Percentiles rank a stretch among this genome's conserved stretches.
These are phyloP conservation scores for Penicillium oxalicum DNA, from an alignment of 2,329 filamentous ascomycete species.

Conservation along the genomic window DNA sequence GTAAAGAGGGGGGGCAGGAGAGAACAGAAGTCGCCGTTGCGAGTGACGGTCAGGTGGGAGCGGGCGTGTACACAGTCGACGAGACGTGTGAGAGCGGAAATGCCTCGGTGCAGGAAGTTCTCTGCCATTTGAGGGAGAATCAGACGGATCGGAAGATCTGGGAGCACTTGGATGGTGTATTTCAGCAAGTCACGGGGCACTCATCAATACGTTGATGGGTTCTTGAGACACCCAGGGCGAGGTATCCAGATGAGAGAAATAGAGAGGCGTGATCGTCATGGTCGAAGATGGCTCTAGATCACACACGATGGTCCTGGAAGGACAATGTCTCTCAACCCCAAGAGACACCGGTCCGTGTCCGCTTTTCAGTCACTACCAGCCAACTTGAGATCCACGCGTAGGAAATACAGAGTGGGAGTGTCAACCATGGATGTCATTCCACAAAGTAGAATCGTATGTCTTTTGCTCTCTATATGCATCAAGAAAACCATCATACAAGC, in stretches of 20 bases:
- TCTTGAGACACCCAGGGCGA: too few species aligned
- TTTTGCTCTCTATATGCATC: conserved; percentile 2
- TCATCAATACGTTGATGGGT: background rate
- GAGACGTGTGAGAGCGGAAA: background rate
- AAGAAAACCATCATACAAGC: background rate
- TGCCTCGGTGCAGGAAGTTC: background rate
- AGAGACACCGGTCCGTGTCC: too few species aligned
- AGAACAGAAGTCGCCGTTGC: background rate
- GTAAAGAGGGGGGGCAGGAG: too few species aligned
- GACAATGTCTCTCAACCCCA: too few species aligned
- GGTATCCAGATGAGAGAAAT: too few species aligned
- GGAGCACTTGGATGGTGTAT: conserved; percentile 1
- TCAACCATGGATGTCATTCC: background rate
- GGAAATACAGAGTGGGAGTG: background rate
- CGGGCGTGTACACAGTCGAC: background rate
- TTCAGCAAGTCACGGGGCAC: background rate
- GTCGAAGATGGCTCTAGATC: too few species aligned
- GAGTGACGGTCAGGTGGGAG: background rate
- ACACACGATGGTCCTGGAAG: too few species aligned
- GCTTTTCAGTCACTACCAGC: too few species aligned
- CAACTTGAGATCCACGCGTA: too few species aligned
- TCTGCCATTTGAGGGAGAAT: background rate
- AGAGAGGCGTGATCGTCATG: too few species aligned
- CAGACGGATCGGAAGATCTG: background rate
- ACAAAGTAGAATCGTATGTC: background rate